phyloP scores from a whole-genome alignment of 2,329 filamentous ascomycete species.

The Paraphaeosphaeria minitans region DNA sequence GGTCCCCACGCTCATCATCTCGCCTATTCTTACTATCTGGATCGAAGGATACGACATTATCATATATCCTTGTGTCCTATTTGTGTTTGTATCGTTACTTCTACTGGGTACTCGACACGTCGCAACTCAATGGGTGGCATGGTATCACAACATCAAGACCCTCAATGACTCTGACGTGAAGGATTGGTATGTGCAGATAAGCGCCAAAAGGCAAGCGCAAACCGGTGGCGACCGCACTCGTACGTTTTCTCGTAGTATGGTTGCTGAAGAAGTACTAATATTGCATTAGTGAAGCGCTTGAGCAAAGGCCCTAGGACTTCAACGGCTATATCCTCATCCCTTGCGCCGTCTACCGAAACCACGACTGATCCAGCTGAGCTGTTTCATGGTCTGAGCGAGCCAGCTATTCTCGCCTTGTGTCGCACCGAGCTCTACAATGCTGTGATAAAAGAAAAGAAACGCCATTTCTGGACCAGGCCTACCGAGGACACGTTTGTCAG shows the following conservation, averaged over 20 bases:
- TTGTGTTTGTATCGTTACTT: constrained; percentile 58
- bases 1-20: constrained; percentile 62
- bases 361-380: constrained; percentile 41
- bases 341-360: constrained; percentile 33
- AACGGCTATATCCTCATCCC: constrained; percentile 33
- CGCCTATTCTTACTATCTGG: constrained; percentile 62
- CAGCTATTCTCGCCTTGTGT: constrained; percentile 55
- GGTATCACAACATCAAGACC: constrained; percentile 58
- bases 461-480: constrained; percentile 50
- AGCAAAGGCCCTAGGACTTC: constrained; percentile 31
- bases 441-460: constrained; percentile 52
- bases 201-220: constrained; percentile 21
- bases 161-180: constrained; percentile 58
- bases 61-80: constrained; percentile 62
- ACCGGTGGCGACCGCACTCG: constrained; percentile 6
- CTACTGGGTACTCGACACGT: constrained; percentile 60
- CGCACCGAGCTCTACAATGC: constrained; percentile 53
- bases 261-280: background rate
- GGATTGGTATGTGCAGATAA: constrained; percentile 53
- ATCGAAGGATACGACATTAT: constrained; percentile 58
- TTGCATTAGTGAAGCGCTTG: constrained; percentile 15
- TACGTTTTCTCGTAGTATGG: too few relatives aligned
- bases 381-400: constrained; percentile 54
- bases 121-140: constrained; percentile 64
- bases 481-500: constrained; percentile 55